These are phyloP conservation scores for Reticulascus tulasneorum DNA, from an alignment of 2,329 filamentous ascomycete species.

Conservation along the genomic window DNA sequence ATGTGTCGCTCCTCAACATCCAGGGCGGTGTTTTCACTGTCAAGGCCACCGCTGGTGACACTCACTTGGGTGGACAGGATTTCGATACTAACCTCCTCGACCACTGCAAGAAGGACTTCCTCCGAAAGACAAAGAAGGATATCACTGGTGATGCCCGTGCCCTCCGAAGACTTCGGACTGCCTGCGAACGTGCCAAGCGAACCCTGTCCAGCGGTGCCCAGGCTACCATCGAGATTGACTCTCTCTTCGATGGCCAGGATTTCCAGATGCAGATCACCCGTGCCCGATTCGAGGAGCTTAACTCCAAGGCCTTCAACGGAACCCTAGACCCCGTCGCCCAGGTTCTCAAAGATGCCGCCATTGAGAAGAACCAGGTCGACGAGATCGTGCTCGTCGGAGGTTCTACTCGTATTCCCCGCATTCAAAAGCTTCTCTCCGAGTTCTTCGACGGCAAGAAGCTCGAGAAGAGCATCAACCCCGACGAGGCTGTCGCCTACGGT, in stretches of 20 bases:
- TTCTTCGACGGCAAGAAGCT: conserved; percentile 99
- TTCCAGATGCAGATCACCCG: conserved; percentile 97
- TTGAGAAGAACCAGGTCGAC: conserved; percentile 89
- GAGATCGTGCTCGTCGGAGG: conserved; percentile 99
- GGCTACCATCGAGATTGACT: conserved; percentile 98
- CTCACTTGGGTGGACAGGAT: conserved; percentile 91
- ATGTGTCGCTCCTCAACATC: conserved; percentile 98
- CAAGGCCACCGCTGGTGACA: conserved; percentile 97
- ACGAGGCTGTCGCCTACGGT: conserved; percentile 98
- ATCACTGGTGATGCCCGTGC: conserved; percentile 82
- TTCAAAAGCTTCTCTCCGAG: conserved; percentile 98
- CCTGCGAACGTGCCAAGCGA: conserved; percentile 99
- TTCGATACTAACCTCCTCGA: conserved; percentile 96
- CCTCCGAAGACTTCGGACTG: conserved; percentile 91
- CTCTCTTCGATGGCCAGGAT: conserved; percentile 95
- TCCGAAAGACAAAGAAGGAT: conserved; percentile 75
- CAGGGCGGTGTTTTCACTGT: conserved; percentile 99
- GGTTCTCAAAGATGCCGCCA: conserved; percentile 86
- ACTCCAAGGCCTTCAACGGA: conserved; percentile 89
- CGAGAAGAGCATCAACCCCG: conserved; percentile 99
- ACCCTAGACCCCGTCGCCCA: conserved; percentile 94
- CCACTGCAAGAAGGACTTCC: conserved; percentile 95
- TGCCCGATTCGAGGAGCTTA: conserved; percentile 98
- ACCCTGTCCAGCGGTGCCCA: conserved; percentile 96
- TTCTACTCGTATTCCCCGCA: conserved; percentile 96